Conservation (phyloP, 1,284 basidiomycete genomes). For the Taiwanofungus camphoratus region DNA sequence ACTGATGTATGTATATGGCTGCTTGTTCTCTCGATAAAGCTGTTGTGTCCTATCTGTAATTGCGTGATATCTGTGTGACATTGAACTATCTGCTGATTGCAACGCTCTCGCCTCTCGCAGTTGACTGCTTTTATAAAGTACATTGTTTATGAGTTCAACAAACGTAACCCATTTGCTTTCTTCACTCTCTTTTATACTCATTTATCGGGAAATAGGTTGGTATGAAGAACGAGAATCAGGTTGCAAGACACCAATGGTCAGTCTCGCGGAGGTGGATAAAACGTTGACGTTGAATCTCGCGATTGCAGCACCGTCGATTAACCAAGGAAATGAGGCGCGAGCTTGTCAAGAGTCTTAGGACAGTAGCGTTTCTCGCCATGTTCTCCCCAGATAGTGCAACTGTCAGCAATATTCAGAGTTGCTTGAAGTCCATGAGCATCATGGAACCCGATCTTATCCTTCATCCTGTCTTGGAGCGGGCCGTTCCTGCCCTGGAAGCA, state of each 20-base stretch:
- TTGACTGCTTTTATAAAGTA: conserved; percentile 83
- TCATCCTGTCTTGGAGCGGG: conserved; percentile 80
- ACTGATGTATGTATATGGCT: conserved; percentile 44
- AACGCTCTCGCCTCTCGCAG: conserved; percentile 28
- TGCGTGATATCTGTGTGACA: conserved; percentile 5
- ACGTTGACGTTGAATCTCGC: conserved; percentile 7
- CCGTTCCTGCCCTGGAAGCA: conserved; percentile 82
- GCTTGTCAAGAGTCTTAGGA: conserved; percentile 79
- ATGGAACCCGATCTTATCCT: conserved; percentile 89
- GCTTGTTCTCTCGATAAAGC: background rate
- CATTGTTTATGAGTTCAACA: conserved; percentile 84
- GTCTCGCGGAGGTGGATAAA: conserved; percentile 9
- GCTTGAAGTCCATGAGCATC: conserved; percentile 68
- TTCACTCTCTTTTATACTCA: conserved; percentile 1
- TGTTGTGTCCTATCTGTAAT: too few relatives aligned
- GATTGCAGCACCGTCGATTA: conserved; percentile 59
- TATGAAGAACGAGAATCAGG: conserved; percentile 75
- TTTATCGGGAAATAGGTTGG: conserved; percentile 47
- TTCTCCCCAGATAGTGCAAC: conserved; percentile 77
- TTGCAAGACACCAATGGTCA: conserved; percentile 77
- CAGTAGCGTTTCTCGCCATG: conserved; percentile 83
- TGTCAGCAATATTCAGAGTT: conserved; percentile 62
- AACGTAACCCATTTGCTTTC: conserved; percentile 40
- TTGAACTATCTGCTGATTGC: conserved; percentile 8
- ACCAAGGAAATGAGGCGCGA: conserved; percentile 81